Percentiles rank a stretch among this genome's conserved stretches.
phyloP scores from a whole-genome alignment of 2,329 filamentous ascomycete species.

The Pestalotiopsis sp. region DNA sequence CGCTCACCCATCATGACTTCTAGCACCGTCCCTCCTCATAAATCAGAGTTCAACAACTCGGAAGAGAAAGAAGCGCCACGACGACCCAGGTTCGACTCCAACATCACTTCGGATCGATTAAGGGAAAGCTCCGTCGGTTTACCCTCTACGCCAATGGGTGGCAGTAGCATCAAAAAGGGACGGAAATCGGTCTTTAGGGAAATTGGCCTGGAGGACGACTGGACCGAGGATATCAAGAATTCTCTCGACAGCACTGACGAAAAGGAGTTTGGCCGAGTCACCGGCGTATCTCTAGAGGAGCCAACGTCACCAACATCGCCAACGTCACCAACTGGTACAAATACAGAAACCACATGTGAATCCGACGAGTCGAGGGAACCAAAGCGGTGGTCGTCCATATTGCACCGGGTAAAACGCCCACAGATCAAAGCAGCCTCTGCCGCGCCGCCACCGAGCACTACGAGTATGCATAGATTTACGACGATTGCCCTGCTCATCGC shows the following conservation, averaged over 20 bases:
- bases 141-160: slow-evolving; percentile 1
- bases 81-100: slow-evolving; percentile 54
- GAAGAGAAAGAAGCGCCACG: slow-evolving; percentile 16
- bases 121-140: slow-evolving; percentile 44
- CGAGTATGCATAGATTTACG: slow-evolving; percentile 46
- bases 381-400: slow-evolving; percentile 45
- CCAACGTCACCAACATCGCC: slow-evolving; percentile 20
- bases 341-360: slow-evolving; percentile 21
- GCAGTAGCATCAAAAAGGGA: slow-evolving; percentile 50
- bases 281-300: slow-evolving; percentile 26
- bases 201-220: slow-evolving; percentile 43
- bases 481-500: slow-evolving; percentile 54
- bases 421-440: slow-evolving; percentile 46
- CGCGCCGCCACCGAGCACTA: slow-evolving; percentile 43
- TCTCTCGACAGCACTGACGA: slow-evolving; percentile 25
- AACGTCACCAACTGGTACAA: slow-evolving; percentile 28
- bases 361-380: slow-evolving; percentile 21
- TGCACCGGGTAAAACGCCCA: slow-evolving; percentile 43
- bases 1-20: slow-evolving; percentile 22
- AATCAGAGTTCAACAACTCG: slow-evolving; percentile 17
- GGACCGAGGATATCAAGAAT: background rate
- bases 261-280: slow-evolving; percentile 33
- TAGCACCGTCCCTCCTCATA: slow-evolving; percentile 21
- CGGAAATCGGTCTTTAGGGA: slow-evolving; percentile 57
- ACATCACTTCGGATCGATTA: slow-evolving; percentile 52